Percentiles rank a stretch among this genome's conserved stretches.
These are phyloP conservation scores for Favolaschia claudopus DNA, from an alignment of 768 basidiomycete species.

Conservation along the genomic window DNA sequence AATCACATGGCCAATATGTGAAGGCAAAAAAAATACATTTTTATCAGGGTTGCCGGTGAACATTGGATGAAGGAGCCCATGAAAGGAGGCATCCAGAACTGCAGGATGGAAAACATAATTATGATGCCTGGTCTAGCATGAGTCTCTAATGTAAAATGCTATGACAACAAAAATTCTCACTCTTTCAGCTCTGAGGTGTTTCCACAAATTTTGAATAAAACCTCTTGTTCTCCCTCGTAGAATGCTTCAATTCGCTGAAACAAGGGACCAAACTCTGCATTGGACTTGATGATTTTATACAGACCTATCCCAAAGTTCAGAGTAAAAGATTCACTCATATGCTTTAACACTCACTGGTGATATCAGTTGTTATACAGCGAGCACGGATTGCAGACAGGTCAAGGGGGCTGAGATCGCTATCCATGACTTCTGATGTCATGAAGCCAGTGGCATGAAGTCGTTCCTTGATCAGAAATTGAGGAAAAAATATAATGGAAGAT, in stretches of 20 bases:
- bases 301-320: slow-evolving; percentile 19
- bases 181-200: slow-evolving; percentile 25
- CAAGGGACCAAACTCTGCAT: slow-evolving; percentile 33
- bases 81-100: slow-evolving; percentile 44
- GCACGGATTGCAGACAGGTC: slow-evolving; percentile 12
- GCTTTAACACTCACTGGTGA: background rate
- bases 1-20: slow-evolving; percentile 25
- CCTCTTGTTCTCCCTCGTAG: slow-evolving; percentile 20
- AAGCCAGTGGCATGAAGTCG: slow-evolving; percentile 28
- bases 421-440: slow-evolving; percentile 9
- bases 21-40: slow-evolving; percentile 42
- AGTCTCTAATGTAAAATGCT: background rate
- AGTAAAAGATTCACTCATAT: background rate
- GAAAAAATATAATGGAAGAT: background rate
- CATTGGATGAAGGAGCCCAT: slow-evolving; percentile 38
- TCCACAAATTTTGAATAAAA: slow-evolving; percentile 17
- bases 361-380: slow-evolving; percentile 7
- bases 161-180: background rate
- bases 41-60: slow-evolving; percentile 38
- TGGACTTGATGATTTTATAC: slow-evolving; percentile 27
- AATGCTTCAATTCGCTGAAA: slow-evolving; percentile 31
- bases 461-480: no score
- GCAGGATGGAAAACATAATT: slow-evolving; percentile 38
- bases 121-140: background rate
- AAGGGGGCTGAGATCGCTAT: slow-evolving; percentile 2